A percentile compares a stretch with the other conserved stretches of the same genome.
These are phyloP conservation scores for Fraxinus baroniana DNA, from an alignment of 305 asterid genomes.

Conservation along the genomic window DNA sequence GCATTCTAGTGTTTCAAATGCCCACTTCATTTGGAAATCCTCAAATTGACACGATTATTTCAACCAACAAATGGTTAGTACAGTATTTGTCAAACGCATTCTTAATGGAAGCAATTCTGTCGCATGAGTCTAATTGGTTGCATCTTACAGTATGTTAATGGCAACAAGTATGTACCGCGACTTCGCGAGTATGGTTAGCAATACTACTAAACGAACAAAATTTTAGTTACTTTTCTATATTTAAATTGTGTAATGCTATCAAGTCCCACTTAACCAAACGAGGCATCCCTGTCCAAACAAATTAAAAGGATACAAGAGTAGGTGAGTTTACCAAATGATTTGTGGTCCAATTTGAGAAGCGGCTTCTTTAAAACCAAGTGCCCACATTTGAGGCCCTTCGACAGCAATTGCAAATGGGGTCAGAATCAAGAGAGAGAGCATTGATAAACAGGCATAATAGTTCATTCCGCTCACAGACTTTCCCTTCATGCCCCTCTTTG, in stretches of 20 bases:
- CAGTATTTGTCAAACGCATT: background rate
- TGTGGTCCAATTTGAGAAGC: slow-evolving; percentile 76
- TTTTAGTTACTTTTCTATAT: background rate
- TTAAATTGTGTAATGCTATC: background rate
- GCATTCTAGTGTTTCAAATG: slow-evolving; percentile 92
- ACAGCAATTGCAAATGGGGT: slow-evolving; percentile 95
- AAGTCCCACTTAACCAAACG: background rate
- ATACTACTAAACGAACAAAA: background rate
- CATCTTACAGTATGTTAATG: background rate
- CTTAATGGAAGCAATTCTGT: background rate
- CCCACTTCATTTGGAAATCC: slow-evolving; percentile 99
- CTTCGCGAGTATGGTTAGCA: background rate
- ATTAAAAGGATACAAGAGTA: slow-evolving; percentile 20
- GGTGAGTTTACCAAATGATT: slow-evolving; percentile 63
- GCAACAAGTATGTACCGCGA: background rate
- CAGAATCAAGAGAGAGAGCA: slow-evolving; percentile 70
- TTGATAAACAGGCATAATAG: slow-evolving; percentile 88
- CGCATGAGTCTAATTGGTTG: background rate
- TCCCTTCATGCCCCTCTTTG: slow-evolving; percentile 71
- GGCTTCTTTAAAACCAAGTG: slow-evolving; percentile 64
- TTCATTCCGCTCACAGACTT: slow-evolving; percentile 94
- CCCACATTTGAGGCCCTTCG: slow-evolving; percentile 96
- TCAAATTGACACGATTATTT: slow-evolving; percentile 67
- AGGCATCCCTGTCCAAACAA: background rate
- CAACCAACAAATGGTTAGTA: slow-evolving; percentile 23